Evolutionary conservation across 108 stramenopile species (phyloP).

Genomic region (Conticribra guillardii): DNA sequence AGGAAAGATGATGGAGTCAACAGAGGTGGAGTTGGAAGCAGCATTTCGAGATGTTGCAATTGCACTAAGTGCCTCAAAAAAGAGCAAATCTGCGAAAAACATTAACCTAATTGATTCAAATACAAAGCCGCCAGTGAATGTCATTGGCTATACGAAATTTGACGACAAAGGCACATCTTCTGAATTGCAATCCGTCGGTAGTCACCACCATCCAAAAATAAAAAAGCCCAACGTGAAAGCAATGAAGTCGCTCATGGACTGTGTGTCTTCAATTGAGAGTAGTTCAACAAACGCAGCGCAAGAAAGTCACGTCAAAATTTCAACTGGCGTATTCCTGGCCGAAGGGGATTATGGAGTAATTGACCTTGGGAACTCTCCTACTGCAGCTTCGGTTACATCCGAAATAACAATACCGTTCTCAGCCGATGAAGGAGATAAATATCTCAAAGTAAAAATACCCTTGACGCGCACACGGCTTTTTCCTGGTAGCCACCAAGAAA

Average conservation of each 20-base stretch:
- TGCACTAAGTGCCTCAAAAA: too few relatives aligned
- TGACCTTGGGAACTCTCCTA: constrained; percentile 24
- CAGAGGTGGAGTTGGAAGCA: too few relatives aligned
- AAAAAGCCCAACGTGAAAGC: constrained; percentile 26
- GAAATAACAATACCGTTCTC: constrained; percentile 49
- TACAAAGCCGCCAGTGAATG: not conserved
- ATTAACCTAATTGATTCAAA: not conserved
- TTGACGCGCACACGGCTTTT: too few relatives aligned
- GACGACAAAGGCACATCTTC: constrained; percentile 49
- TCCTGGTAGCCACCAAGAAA: too few relatives aligned
- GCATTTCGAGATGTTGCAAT: too few relatives aligned
- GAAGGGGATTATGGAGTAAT: constrained; percentile 42
- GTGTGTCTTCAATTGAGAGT: constrained; percentile 31
- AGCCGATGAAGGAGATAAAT: not conserved
- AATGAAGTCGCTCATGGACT: constrained; percentile 44
- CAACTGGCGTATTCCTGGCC: constrained; percentile 8
- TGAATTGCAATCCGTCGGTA: constrained; percentile 35
- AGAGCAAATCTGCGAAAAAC: not conserved
- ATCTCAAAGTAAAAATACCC: not conserved
- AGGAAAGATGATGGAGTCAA: too few relatives aligned
- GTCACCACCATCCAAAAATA: constrained; percentile 16
- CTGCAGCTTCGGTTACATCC: constrained; percentile 41
- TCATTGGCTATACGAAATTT: constrained; percentile 10
- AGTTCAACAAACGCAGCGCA: constrained; percentile 8
- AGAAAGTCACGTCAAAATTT: constrained; percentile 2